A percentile compares a stretch with the other conserved stretches of the same genome.
phyloP scores from a whole-genome alignment of 345 rosid genomes.

The Arabidopsis arenosa region DNA sequence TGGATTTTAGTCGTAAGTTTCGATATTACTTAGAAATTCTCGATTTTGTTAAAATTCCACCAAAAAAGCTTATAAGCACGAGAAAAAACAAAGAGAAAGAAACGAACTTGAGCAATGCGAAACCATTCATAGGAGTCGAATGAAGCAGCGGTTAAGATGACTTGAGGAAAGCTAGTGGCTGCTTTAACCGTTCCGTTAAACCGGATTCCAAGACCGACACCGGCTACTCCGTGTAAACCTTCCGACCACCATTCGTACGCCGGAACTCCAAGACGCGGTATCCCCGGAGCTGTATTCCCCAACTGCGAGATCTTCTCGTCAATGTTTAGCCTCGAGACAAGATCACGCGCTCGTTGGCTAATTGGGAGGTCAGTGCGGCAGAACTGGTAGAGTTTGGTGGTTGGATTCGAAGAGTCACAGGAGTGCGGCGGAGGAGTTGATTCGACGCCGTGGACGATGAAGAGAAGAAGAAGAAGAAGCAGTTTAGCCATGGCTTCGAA shows the following conservation, averaged over 20 bases:
- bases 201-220: conserved; percentile 54
- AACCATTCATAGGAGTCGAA: conserved; percentile 76
- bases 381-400: conserved; percentile 56
- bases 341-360: conserved; percentile 63
- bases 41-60: no score
- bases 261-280: conserved; percentile 81
- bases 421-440: conserved; percentile 54
- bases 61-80: no score
- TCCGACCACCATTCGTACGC: conserved; percentile 95
- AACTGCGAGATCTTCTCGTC: conserved; percentile 88
- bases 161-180: conserved; percentile 96
- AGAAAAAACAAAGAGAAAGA: not conserved
- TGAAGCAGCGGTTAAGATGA: conserved; percentile 81
- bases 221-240: conserved; percentile 82
- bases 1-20: not conserved
- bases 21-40: not conserved
- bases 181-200: conserved; percentile 58
- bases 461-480: not conserved
- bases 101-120: conserved; percentile 77
- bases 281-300: conserved; percentile 68
- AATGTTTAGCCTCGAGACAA: conserved; percentile 69
- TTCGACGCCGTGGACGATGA: conserved; percentile 2
- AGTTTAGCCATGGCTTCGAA: conserved; percentile 39
- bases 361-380: conserved; percentile 65
- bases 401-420: conserved; percentile 59